phyloP scores from a whole-genome alignment of 139 green algal species.

The Marvania coccoides region DNA sequence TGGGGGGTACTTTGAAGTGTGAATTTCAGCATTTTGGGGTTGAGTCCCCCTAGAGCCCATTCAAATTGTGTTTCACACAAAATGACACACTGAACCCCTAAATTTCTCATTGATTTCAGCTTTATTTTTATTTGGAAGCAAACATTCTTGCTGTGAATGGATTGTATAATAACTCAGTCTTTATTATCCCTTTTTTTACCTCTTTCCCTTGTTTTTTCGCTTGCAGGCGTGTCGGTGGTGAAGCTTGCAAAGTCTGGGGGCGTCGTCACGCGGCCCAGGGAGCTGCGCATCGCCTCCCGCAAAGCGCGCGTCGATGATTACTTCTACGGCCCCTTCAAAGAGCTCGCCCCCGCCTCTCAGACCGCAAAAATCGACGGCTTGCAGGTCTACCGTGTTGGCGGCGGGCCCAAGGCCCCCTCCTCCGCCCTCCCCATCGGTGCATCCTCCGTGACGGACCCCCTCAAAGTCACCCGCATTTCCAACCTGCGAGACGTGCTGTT shows the following conservation, averaged over 20 bases:
- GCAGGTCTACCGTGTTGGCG: slow-evolving; percentile 67
- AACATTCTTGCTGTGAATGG: too few relatives aligned
- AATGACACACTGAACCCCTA: too few relatives aligned
- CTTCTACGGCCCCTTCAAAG: slow-evolving; percentile 75
- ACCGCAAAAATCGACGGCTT: slow-evolving; percentile 51
- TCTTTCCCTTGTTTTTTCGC: not conserved
- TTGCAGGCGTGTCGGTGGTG: slow-evolving; percentile 31
- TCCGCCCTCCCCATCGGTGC: slow-evolving; percentile 72
- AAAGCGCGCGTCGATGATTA: slow-evolving; percentile 72
- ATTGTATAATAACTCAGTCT: not conserved
- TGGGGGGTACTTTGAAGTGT: too few relatives aligned
- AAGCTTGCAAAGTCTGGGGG: slow-evolving; percentile 80
- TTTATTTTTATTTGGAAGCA: too few relatives aligned
- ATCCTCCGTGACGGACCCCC: slow-evolving; percentile 29
- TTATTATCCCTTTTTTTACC: too few relatives aligned
- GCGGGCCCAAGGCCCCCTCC: slow-evolving; percentile 59
- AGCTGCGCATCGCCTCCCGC: slow-evolving; percentile 45
- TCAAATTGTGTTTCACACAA: too few relatives aligned
- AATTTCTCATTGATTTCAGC: too few relatives aligned
- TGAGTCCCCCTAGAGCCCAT: too few relatives aligned
- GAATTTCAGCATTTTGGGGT: too few relatives aligned
- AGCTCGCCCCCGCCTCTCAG: slow-evolving; percentile 49
- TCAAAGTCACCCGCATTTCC: slow-evolving; percentile 18
- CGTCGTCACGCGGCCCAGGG: slow-evolving; percentile 57
- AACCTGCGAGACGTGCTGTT: slow-evolving; percentile 55